Evolutionary conservation across 768 basidiomycete species (phyloP), one percentile per base, ranked within the genome.

Genomic region (Mycena floridula): DNA sequence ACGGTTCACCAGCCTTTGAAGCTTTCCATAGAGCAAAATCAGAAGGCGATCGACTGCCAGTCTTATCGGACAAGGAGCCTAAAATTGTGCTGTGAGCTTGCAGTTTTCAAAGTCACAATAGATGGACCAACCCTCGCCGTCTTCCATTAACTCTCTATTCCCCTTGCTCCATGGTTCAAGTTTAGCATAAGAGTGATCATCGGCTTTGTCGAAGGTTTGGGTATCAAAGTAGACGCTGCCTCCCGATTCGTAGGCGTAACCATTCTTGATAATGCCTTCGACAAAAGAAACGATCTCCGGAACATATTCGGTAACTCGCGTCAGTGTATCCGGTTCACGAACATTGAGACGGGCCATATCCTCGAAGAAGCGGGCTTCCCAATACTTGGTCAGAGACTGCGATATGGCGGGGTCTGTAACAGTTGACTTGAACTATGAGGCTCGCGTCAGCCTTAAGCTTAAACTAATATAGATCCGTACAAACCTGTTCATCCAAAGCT

Each of bases 11-110:
- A 2, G 91, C 81, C 68, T 93, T 95, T 24, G 91, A 90, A 2
- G 88, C 82, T 66, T 99, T 99, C 96, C 96, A 99, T 11, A 99
- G 70, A 4, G 96, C 96, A 63, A 99, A 99, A 65, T 99, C 96
- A 6, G 93, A 75, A 1, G 82, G 62, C n/a, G 89, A 86, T 44
- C 85, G 79, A 56, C 86, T 83, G 8, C 84, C 82, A 16, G 64
- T 66, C 26, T 75, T 73, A 3, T 56, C 63, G 12, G 82, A 73
- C 28, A 85, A 63, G 12, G 80, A 76, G 38, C 83, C 81, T 83
- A 46, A 4, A 43, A 37, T 39, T 8, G n/a, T 12, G 36, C 27
- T 13, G 25, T 42, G 20, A 20, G 23, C 37, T 20, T 28, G 39
- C 50, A 18, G 51, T 42, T 16, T 45, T 32, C 45, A 22, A 11